A percentile compares a stretch with the other conserved stretches of the same genome.
These are phyloP conservation scores for Ophiostoma sp. DNA, from an alignment of 2,329 filamentous ascomycete species.

Conservation along the genomic window DNA sequence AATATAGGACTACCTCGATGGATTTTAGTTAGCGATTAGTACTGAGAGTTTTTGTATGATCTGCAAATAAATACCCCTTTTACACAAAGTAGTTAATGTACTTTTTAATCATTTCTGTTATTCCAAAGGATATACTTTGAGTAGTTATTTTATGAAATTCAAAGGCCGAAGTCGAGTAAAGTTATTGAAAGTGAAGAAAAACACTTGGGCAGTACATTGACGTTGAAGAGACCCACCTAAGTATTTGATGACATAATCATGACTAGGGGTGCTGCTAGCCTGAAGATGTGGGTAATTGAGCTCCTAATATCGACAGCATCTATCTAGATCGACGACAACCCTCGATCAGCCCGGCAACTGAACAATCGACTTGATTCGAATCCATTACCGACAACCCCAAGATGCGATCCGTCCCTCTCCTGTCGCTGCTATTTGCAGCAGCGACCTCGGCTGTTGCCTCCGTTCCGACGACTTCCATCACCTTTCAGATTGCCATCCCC, in stretches of 20 bases:
- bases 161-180: too few relatives aligned
- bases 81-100: not conserved
- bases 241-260: not conserved
- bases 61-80: conserved; percentile 11
- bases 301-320: conserved; percentile 5
- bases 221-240: not conserved
- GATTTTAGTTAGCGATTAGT: conserved; percentile 3
- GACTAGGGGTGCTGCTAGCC: not conserved
- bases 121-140: too few relatives aligned
- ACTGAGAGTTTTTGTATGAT: not conserved
- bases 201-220: not conserved
- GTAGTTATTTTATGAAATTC: too few relatives aligned
- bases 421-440: conserved; percentile 19
- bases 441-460: conserved; percentile 12
- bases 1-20: too few relatives aligned
- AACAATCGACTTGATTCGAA: not conserved
- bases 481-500: conserved; percentile 23
- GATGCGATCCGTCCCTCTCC: conserved; percentile 13
- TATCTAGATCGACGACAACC: not conserved
- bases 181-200: too few relatives aligned
- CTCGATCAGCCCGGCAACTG: not conserved
- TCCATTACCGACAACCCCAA: conserved; percentile 8
- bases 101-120: not conserved
- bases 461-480: conserved; percentile 19
- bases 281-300: conserved; percentile 1